Evolutionary conservation across 139 green algal species (phyloP).

Genomic region (Haematococcus lacustris): DNA sequence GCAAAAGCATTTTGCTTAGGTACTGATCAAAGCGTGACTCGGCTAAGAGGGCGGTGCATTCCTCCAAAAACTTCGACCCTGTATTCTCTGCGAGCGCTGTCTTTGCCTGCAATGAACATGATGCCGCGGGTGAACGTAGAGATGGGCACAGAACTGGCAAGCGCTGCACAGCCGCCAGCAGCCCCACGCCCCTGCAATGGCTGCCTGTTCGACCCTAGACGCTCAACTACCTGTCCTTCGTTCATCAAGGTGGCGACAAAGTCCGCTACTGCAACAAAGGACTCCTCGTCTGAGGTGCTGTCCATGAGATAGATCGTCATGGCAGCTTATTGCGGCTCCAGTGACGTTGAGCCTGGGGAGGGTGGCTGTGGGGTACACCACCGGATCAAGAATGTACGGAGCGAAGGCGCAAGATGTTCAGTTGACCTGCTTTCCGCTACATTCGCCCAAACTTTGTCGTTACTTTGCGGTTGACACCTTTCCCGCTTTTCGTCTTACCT

Average conservation of each 20-base stretch:
- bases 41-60: slow-evolving; percentile 19
- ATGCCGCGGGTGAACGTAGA: too few species aligned
- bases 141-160: too few species aligned
- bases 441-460: too few species aligned
- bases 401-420: too few species aligned
- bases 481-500: too few species aligned
- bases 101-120: slow-evolving; percentile 18
- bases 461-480: slow-evolving; percentile 18
- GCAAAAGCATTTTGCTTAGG: slow-evolving; percentile 1
- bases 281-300: slow-evolving; percentile 22
- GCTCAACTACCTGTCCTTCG: slow-evolving; percentile 9
- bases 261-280: slow-evolving; percentile 23
- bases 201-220: too few species aligned
- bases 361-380: too few species aligned
- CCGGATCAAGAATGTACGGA: too few species aligned
- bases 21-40: slow-evolving; percentile 12
- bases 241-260: slow-evolving; percentile 27
- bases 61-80: slow-evolving; percentile 25
- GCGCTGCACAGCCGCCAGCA: too few species aligned
- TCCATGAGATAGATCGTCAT: slow-evolving; percentile 9
- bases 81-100: slow-evolving; percentile 31
- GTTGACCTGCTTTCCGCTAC: too few species aligned
- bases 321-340: background rate
- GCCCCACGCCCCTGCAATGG: too few species aligned
- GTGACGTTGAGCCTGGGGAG: too few species aligned